A percentile compares a stretch with the other conserved stretches of the same genome.
These are phyloP conservation scores for Penicillium robsamsonii DNA, from an alignment of 495 filamentous ascomycete genomes.

Conservation along the genomic window DNA sequence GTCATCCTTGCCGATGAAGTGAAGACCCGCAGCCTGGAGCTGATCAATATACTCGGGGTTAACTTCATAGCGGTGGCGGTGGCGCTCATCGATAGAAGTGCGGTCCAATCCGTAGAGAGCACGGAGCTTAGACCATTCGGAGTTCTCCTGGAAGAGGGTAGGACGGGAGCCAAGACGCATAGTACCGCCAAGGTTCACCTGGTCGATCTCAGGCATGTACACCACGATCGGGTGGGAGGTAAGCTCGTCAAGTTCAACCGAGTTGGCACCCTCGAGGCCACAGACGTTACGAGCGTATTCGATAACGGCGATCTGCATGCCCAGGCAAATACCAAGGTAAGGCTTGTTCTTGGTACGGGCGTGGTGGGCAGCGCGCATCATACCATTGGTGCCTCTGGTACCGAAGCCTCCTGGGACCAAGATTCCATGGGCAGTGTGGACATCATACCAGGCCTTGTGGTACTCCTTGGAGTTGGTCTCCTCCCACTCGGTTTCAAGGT, in stretches of 20 bases:
- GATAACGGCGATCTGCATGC: conserved; percentile 92
- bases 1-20: conserved; percentile 70
- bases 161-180: conserved; percentile 84
- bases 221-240: conserved; percentile 66
- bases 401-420: conserved; percentile 76
- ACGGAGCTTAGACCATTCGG: conserved; percentile 78
- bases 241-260: conserved; percentile 61
- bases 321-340: conserved; percentile 90
- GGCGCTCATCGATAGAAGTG: conserved; percentile 46
- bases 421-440: conserved; percentile 67
- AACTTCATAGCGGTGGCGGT: conserved; percentile 48
- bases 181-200: conserved; percentile 74
- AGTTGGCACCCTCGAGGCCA: conserved; percentile 58
- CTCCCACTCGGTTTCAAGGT: conserved; percentile 66
- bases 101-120: conserved; percentile 61
- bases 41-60: conserved; percentile 40
- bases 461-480: conserved; percentile 64
- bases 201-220: conserved; percentile 88
- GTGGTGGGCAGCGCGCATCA: conserved; percentile 81
- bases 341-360: conserved; percentile 77
- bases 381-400: conserved; percentile 75
- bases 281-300: conserved; percentile 78
- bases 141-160: conserved; percentile 71
- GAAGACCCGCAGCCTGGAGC: conserved; percentile 34
- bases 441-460: conserved; percentile 83